Percentiles rank a stretch among this genome's conserved stretches.
phyloP scores from a whole-genome alignment of 495 filamentous ascomycete genomes.

The Penicillium roqueforti region DNA sequence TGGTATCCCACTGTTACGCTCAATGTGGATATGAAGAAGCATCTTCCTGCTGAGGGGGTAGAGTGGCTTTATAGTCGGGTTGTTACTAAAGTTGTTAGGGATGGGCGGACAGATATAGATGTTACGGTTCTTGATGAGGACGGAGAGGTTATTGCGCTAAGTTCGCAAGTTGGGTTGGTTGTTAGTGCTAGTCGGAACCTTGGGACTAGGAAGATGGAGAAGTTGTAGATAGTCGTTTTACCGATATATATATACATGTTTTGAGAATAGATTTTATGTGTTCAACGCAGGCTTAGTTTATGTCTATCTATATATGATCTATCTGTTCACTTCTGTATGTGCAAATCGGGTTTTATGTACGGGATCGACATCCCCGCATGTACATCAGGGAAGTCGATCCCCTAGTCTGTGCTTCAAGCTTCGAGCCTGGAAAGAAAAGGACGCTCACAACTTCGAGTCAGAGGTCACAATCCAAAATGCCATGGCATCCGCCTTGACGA shows the following conservation, averaged over 20 bases:
- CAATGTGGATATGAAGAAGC: slow-evolving; percentile 64
- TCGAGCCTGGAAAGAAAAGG: not conserved
- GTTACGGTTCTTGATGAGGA: slow-evolving; percentile 55
- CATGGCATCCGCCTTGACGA: slow-evolving; percentile 39
- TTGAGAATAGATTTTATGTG: not conserved
- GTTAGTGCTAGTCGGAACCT: slow-evolving; percentile 53
- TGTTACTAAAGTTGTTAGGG: slow-evolving; percentile 52
- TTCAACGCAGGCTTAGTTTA: not conserved
- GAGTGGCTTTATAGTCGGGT: slow-evolving; percentile 64
- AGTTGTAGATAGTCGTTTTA: slow-evolving; percentile 24
- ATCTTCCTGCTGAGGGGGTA: slow-evolving; percentile 52
- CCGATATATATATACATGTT: slow-evolving; percentile 10
- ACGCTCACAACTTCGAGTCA: slow-evolving; percentile 15
- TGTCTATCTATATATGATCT: not conserved
- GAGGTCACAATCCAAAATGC: slow-evolving; percentile 39
- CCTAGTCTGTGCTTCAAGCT: not conserved
- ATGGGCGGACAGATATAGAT: slow-evolving; percentile 63
- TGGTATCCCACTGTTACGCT: slow-evolving; percentile 81
- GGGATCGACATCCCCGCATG: not conserved
- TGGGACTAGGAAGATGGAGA: slow-evolving; percentile 31
- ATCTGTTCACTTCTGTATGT: slow-evolving; percentile 6
- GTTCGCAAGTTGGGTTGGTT: slow-evolving; percentile 59
- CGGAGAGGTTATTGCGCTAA: slow-evolving; percentile 57
- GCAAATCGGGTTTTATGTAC: not conserved
- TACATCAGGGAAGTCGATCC: slow-evolving; percentile 3